phyloP scores from a whole-genome alignment of 129 eudicot species.

The Pulicaria dysenterica region DNA sequence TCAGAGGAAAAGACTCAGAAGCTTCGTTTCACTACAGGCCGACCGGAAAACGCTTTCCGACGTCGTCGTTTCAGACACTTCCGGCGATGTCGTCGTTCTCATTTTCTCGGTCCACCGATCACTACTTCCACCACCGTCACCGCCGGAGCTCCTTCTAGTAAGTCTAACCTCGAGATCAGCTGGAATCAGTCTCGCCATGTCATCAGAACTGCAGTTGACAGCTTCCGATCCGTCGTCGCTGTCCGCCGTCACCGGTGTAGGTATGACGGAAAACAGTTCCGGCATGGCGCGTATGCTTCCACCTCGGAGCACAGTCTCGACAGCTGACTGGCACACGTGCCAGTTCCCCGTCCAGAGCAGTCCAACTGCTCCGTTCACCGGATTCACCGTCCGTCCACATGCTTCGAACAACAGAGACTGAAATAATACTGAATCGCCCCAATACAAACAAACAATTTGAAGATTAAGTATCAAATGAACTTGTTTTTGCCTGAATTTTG shows the following conservation, averaged over 20 bases:
- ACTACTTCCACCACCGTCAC: constrained; percentile 23
- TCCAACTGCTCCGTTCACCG: constrained; percentile 68
- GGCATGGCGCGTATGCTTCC: constrained; percentile 43
- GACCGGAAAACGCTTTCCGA: constrained; percentile 44
- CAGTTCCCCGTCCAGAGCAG: constrained; percentile 77
- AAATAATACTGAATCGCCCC: constrained; percentile 43
- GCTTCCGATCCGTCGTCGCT: constrained; percentile 29
- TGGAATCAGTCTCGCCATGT: not conserved
- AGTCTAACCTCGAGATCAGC: constrained; percentile 12
- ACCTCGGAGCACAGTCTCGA: constrained; percentile 68
- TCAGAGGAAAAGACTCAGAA: constrained; percentile 44
- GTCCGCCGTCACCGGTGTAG: constrained; percentile 8
- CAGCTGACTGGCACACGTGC: constrained; percentile 73
- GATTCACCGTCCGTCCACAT: constrained; percentile 44
- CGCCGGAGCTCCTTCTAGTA: constrained; percentile 20
- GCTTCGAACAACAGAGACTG: constrained; percentile 40
- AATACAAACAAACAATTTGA: not conserved
- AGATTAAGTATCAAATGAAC: not conserved
- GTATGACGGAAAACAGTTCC: constrained; percentile 13
- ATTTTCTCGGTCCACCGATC: constrained; percentile 26
- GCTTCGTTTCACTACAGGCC: constrained; percentile 40
- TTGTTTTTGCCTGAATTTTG: not conserved
- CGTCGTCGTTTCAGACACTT: constrained; percentile 57
- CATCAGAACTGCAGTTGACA: constrained; percentile 20
- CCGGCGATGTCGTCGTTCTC: constrained; percentile 31